Conservation (phyloP, 2,329 filamentous ascomycete species). For the Colletotrichum lentis region DNA sequence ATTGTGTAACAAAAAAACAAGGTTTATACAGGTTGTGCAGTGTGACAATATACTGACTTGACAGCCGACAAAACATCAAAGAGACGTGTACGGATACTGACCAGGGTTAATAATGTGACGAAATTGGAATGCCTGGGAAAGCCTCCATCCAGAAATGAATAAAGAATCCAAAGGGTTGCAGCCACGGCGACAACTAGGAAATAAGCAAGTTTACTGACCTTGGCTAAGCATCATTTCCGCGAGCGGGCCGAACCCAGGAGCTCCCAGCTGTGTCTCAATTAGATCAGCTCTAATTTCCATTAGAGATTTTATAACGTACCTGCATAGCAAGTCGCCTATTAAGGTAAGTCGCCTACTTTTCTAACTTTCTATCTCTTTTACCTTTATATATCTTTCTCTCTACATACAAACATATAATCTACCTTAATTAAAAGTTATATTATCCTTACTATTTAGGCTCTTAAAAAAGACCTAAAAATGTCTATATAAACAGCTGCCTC, state of each 20-base stretch:
- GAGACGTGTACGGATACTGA: background rate
- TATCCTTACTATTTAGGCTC: too few relatives aligned
- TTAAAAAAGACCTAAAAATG: too few relatives aligned
- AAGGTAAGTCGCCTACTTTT: too few relatives aligned
- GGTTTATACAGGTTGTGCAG: too few relatives aligned
- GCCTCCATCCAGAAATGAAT: constrained; percentile 2
- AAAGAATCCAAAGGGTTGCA: background rate
- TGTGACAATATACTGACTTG: background rate
- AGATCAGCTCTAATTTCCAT: constrained; percentile 29
- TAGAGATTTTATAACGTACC: background rate
- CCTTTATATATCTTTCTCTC: too few relatives aligned
- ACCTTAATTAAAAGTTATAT: too few relatives aligned
- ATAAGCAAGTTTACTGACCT: constrained; percentile 18
- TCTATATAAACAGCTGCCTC: too few relatives aligned
- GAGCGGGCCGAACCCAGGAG: constrained; percentile 30
- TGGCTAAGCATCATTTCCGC: constrained; percentile 25
- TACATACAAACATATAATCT: too few relatives aligned
- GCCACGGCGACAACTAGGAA: constrained; percentile 3
- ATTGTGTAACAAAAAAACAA: too few relatives aligned
- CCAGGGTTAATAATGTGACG: background rate
- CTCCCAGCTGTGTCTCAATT: constrained; percentile 31
- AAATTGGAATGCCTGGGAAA: background rate
- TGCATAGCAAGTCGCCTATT: too few relatives aligned
- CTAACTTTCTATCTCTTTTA: too few relatives aligned
- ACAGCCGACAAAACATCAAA: too few relatives aligned